These are phyloP conservation scores for Boletus subparvulus DNA, from an alignment of 768 basidiomycete genomes.

Conservation along the genomic window DNA sequence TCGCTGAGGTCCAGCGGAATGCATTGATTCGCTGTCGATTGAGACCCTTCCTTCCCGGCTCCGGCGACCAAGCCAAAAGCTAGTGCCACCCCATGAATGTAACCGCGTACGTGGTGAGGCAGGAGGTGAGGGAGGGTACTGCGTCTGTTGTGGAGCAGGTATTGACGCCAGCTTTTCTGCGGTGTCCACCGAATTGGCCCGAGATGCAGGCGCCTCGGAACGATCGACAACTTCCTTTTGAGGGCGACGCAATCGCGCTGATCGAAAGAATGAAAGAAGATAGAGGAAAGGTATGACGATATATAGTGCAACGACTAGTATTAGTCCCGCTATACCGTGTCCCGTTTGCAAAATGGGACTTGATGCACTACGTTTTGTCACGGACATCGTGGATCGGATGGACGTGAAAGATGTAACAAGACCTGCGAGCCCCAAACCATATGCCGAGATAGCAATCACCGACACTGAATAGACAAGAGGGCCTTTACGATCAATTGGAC, in stretches of 20 bases:
- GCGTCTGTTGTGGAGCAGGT: constrained; percentile 31
- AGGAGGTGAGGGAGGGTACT: constrained; percentile 32
- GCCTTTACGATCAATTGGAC: constrained; percentile 21
- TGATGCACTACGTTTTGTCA: constrained; percentile 35
- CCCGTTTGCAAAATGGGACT: constrained; percentile 47
- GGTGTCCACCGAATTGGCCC: constrained; percentile 39
- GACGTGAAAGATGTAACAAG: constrained; percentile 64
- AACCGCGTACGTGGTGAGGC: constrained; percentile 32
- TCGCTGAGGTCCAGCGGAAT: constrained; percentile 36
- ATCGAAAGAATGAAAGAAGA: constrained; percentile 29
- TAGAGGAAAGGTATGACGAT: constrained; percentile 45
- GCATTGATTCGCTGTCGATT: constrained; percentile 39
- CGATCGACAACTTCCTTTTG: constrained; percentile 23
- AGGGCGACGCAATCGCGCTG: constrained; percentile 4
- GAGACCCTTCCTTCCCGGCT: constrained; percentile 38
- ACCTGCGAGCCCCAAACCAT: constrained; percentile 62
- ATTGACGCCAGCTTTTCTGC: constrained; percentile 41
- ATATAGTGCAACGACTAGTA: constrained; percentile 64
- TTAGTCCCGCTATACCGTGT: constrained; percentile 66
- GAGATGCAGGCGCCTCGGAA: constrained; percentile 29
- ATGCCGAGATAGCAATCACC: constrained; percentile 46
- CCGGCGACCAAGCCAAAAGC: constrained; percentile 36
- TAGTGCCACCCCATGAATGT: constrained; percentile 40
- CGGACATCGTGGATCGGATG: constrained; percentile 32
- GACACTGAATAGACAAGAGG: constrained; percentile 37